phyloP scores from a whole-genome alignment of 177 flowering plant species.

The Telopea speciosissima region DNA sequence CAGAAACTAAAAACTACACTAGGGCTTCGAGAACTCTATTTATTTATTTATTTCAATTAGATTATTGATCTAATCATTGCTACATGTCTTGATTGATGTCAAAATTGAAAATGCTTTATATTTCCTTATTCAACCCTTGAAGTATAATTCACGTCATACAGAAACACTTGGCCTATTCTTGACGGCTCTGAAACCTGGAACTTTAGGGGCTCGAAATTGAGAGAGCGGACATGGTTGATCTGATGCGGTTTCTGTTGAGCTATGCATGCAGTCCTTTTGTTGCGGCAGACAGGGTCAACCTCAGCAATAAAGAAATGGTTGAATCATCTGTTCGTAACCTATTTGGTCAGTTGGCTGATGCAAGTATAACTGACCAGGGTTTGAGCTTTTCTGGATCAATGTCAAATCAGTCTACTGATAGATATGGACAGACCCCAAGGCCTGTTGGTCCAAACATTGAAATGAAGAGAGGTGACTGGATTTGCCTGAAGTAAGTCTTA shows the following conservation, averaged over 20 bases:
- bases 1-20: too few species aligned
- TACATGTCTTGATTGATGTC: too few species aligned
- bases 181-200: not conserved
- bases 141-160: too few species aligned
- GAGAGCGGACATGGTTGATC: conserved; percentile 50
- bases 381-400: conserved; percentile 25
- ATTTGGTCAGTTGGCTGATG: conserved; percentile 46
- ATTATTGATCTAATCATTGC: too few species aligned
- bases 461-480: conserved; percentile 96
- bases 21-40: too few species aligned
- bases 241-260: conserved; percentile 77
- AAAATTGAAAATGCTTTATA: too few species aligned
- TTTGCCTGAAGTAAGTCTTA: conserved; percentile 59
- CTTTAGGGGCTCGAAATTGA: conserved; percentile 44
- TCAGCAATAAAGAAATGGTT: conserved; percentile 35
- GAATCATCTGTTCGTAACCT: conserved; percentile 68
- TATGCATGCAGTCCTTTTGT: conserved; percentile 37
- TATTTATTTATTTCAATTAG: too few species aligned
- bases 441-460: conserved; percentile 48
- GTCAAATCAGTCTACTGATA: conserved; percentile 32
- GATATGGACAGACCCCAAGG: conserved; percentile 32
- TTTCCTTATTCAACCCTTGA: too few species aligned
- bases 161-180: not conserved
- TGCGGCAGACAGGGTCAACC: conserved; percentile 25
- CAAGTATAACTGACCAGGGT: conserved; percentile 20